Evolutionary conservation across 139 green algal genomes (phyloP).

Genomic region (Chlamydomonas sphaeroides): DNA sequence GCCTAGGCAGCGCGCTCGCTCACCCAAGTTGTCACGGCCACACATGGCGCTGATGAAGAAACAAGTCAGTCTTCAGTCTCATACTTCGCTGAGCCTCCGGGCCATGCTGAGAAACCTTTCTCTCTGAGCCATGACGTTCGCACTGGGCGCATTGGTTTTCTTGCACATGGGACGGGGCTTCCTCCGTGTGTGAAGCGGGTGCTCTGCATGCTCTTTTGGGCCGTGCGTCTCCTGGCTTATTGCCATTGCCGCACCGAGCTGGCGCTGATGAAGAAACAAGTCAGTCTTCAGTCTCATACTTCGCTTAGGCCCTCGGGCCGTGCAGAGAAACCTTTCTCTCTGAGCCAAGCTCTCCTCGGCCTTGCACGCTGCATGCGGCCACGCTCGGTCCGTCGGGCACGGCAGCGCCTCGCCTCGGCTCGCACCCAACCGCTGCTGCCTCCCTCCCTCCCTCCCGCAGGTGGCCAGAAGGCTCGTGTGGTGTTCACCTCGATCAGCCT

Average conservation of each 20-base stretch:
- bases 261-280: not conserved
- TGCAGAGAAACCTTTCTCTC: conserved; percentile 47
- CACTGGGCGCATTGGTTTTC: no score
- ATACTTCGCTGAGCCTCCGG: conserved; percentile 25
- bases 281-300: conserved; percentile 35
- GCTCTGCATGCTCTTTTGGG: no score
- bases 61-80: conserved; percentile 39
- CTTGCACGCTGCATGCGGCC: not conserved
- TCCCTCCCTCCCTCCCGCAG: conserved; percentile 11
- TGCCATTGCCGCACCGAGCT: no score
- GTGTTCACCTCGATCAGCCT: conserved; percentile 97
- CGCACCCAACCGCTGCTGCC: no score
- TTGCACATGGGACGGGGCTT: no score
- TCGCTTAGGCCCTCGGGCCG: not conserved
- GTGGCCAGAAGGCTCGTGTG: conserved; percentile 97
- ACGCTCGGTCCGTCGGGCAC: no score
- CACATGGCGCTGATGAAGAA: no score
- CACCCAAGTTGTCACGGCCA: no score
- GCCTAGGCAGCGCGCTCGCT: no score
- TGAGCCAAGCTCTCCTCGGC: not conserved
- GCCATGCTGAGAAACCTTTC: conserved; percentile 39
- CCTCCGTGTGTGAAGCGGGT: no score
- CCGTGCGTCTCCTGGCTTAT: no score
- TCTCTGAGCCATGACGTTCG: conserved; percentile 43
- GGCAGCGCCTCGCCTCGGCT: no score